Base-by-base conservation (phyloP, 768 basidiomycete genomes). In the Gloeostereum incarnatum region DNA sequence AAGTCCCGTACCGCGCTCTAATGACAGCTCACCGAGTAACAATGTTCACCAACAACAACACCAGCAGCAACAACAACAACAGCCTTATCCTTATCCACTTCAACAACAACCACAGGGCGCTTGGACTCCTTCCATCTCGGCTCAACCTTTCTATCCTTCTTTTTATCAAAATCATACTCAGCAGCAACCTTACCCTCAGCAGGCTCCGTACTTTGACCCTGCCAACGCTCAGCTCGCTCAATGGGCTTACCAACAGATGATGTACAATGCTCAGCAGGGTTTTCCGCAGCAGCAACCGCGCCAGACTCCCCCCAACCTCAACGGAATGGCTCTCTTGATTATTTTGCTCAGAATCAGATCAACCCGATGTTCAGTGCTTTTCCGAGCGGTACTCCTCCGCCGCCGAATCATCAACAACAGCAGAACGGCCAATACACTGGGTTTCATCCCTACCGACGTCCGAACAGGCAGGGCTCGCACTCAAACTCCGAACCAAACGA, bases 231-330 rank as follows among this genome's bases (percentile, higher is more conserved):
- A 81, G 46, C 74, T 86, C 40, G 75, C 84, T 3, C 83, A 85
- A 56, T 90, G 87, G 86, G 83, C 86, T 25, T 90, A 90, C 61
- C 86, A 88, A 59, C 86, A 89, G 52, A 88, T 89, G 86, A 78
- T 90, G 78, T 82, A 76, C 62, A 78, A 73, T 50, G 78, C 78
- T 33, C 73, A 78, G 48, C 74, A 75, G 33, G 65, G 61, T 32
- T 70, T 67, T 50, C 54, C 57, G 21, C 57, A 48, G 43, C 63
- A 63, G 42, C 67, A 64, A 45, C 57, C 68, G 50, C 68, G 68
- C 36, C 56, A 61, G 9, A 9, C 21, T 7, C 19, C 60, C 51
- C 27, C 56, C 55, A 34, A n/a, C 57, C 60, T 31, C 71, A 70
- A 50, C 66, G 71, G 26, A 61, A 62, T 43, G 59, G 59, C 23